Evolutionary conservation across 805 yeast genomes (phyloP).

Genomic region (Cyberlindnera meyerae): DNA sequence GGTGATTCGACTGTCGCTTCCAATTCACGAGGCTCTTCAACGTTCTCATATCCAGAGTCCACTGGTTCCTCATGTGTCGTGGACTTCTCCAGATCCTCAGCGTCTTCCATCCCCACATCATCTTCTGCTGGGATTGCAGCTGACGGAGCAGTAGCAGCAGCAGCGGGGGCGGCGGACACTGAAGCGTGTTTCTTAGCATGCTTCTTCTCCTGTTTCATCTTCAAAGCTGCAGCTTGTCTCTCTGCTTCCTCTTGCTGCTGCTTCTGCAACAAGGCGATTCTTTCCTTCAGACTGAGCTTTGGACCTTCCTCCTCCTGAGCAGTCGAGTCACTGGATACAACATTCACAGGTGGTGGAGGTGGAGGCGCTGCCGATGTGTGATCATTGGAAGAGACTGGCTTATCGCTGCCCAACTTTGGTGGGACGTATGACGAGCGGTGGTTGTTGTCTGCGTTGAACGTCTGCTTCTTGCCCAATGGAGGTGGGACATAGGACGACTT

Average conservation of each 20-base stretch:
- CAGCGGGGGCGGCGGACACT: no score
- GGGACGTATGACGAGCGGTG: slow-evolving; percentile 27
- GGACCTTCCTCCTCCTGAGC: slow-evolving; percentile 55
- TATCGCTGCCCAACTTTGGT: slow-evolving; percentile 20
- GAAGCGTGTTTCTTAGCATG: slow-evolving; percentile 28
- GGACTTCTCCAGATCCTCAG: not conserved
- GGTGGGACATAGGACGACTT: slow-evolving; percentile 28
- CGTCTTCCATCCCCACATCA: not conserved
- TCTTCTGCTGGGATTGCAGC: slow-evolving; percentile 1
- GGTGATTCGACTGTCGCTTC: slow-evolving; percentile 8
- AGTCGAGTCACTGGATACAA: slow-evolving; percentile 22
- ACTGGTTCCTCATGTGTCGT: slow-evolving; percentile 21
- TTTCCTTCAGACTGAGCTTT: slow-evolving; percentile 75
- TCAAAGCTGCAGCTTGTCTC: slow-evolving; percentile 54
- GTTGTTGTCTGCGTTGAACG: slow-evolving; percentile 8
- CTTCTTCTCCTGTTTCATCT: slow-evolving; percentile 48
- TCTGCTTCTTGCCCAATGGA: slow-evolving; percentile 14
- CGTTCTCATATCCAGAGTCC: slow-evolving; percentile 43
- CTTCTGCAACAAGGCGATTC: slow-evolving; percentile 79
- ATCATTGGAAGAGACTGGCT: slow-evolving; percentile 2
- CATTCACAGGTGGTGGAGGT: slow-evolving; percentile 29
- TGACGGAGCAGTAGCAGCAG: not conserved
- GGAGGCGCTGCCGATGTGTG: slow-evolving; percentile 1
- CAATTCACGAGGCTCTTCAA: slow-evolving; percentile 22
- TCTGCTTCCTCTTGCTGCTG: slow-evolving; percentile 79